These are phyloP conservation scores for Populus pruinosa DNA, from an alignment of 345 rosid species.

Conservation along the genomic window DNA sequence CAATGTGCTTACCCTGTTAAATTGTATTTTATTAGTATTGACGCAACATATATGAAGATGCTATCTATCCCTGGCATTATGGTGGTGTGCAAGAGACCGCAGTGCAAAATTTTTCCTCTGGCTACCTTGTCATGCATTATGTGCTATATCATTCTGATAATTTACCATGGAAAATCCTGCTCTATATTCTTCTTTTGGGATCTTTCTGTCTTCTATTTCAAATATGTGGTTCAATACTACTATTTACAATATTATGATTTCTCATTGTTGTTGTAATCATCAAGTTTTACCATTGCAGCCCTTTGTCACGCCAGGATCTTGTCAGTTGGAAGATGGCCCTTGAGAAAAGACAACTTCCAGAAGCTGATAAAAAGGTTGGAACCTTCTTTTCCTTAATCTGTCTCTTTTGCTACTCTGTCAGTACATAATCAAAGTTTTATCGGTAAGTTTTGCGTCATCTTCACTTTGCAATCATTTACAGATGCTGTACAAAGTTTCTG, in stretches of 20 bases:
- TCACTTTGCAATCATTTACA: conserved; percentile 21
- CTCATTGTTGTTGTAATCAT: conserved; percentile 9
- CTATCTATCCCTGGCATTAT: background rate
- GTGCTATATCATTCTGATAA: background rate
- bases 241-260: background rate
- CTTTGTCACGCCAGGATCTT: conserved; percentile 91
- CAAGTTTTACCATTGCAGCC: conserved; percentile 38
- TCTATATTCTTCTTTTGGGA: background rate
- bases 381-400: background rate
- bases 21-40: background rate
- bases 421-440: background rate
- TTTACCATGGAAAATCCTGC: background rate
- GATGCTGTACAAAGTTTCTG: conserved; percentile 66
- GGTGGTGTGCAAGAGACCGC: no score
- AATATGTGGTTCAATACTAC: background rate
- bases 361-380: conserved; percentile 71
- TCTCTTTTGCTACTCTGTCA: background rate
- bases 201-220: background rate
- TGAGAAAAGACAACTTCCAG: conserved; percentile 77
- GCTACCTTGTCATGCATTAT: background rate
- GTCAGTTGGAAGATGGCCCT: conserved; percentile 96
- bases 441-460: conserved; percentile 8
- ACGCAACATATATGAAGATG: background rate
- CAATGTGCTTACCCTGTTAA: background rate
- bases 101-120: background rate